Evolutionary conservation across 78 protist species (phyloP), one percentile per base, ranked within the genome.

Genomic region (Dictyostelium intermedium): DNA sequence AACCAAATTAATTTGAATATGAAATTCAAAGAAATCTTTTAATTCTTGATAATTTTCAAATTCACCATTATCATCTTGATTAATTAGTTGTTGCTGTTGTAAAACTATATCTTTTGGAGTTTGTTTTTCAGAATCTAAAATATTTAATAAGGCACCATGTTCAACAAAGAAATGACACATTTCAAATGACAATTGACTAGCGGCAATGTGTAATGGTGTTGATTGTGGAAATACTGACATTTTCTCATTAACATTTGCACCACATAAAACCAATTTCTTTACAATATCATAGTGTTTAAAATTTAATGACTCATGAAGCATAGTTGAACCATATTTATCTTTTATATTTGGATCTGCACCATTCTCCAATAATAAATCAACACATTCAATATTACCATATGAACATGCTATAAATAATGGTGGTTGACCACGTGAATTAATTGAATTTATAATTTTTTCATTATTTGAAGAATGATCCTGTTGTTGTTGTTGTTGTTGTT

Each of bases 191-290:
- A 61, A 79, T 30, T 32, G 74, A 11, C 27, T 34, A 2, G 69
- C 79, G 1, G 78, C 86, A 3, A 89, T 23, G 30, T 89, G 94
- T 7, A 89, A 45, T 47, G 94, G 94, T 41, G 79, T 70, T 23
- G 94, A 89, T 47, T 80, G 82, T 23, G 94, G 94, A 13, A 70
- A 89, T 20, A 89, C 82, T 23, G 94, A 60, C 87, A 80, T 89
- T 32, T 81, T 81, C 37, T 30, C 8, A 69, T 80, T 89, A 10
- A 80, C 94, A 69, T 89, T 70, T 23, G 94, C 66, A n/a, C 94
- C 94, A 69, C 87, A 80, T 18, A 43, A 16, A 2, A 89, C 72
- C 47, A 89, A 35, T 16, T 63, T 61, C 37, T 66, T 35, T 3
- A 81, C 85, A 25, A 89, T 89, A 1, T 80, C 87, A 70, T 37